Conservation (phyloP, 257 asterid species). For the Forsythia viridissima region DNA sequence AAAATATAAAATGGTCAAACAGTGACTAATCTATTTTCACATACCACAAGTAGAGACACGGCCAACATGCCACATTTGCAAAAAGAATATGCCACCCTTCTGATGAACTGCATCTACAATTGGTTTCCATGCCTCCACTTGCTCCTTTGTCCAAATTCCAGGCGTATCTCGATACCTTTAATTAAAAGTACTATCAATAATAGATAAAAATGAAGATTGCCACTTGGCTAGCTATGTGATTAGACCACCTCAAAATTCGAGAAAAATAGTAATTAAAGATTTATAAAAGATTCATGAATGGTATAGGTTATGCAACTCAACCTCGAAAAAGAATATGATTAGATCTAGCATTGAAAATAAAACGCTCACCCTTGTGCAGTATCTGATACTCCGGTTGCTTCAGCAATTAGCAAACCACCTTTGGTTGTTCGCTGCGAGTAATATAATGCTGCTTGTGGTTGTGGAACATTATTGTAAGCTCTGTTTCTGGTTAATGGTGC, state of each 20-base stretch:
- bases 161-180: constrained; percentile 34
- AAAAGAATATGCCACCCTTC: constrained; percentile 46
- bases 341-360: neutral
- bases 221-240: neutral
- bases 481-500: constrained; percentile 38
- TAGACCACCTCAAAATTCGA: neutral
- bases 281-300: neutral
- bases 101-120: constrained; percentile 46
- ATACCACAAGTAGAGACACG: constrained; percentile 40
- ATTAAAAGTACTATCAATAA: neutral
- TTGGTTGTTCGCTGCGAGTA: constrained; percentile 33
- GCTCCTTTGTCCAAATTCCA: constrained; percentile 54
- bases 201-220: neutral
- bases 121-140: constrained; percentile 56
- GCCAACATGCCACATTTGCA: constrained; percentile 44
- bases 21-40: neutral
- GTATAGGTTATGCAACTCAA: neutral
- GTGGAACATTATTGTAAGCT: constrained; percentile 32
- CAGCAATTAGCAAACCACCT: constrained; percentile 42
- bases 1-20: too few species aligned
- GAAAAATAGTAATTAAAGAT: too few species aligned
- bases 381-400: constrained; percentile 37
- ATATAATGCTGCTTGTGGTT: constrained; percentile 33
- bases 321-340: neutral
- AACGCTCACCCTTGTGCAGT: constrained; percentile 24